Evolutionary conservation across 2,329 filamentous ascomycete species (phyloP).

Genomic region (Tolypocladium paradoxum): DNA sequence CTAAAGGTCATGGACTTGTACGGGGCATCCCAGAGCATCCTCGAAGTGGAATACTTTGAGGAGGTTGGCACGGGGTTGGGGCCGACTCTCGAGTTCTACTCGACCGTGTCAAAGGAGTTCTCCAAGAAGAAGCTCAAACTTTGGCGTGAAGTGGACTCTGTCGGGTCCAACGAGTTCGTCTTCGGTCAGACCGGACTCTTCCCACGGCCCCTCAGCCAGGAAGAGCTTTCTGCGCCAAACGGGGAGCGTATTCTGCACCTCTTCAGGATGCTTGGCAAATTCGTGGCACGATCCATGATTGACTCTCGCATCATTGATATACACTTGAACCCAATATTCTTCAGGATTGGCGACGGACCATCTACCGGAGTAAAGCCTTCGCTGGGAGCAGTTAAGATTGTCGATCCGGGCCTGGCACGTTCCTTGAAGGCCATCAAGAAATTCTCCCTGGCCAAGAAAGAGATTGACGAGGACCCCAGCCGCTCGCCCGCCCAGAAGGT

Average conservation of each 20-base stretch:
- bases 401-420: constrained; percentile 76
- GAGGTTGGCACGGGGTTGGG: constrained; percentile 95
- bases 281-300: constrained; percentile 95
- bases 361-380: constrained; percentile 62
- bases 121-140: constrained; percentile 94
- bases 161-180: constrained; percentile 66
- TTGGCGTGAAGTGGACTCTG: constrained; percentile 83
- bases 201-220: constrained; percentile 77
- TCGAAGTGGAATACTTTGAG: constrained; percentile 98
- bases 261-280: constrained; percentile 92
- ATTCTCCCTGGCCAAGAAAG: constrained; percentile 73
- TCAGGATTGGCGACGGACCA: constrained; percentile 71
- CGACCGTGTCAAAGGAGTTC: constrained; percentile 92
- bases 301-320: constrained; percentile 97
- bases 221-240: constrained; percentile 61
- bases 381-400: constrained; percentile 76
- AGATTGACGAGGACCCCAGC: constrained; percentile 60
- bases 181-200: constrained; percentile 80
- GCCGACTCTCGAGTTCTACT: constrained; percentile 95
- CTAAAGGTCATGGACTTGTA: constrained; percentile 99
- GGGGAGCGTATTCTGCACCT: constrained; percentile 81
- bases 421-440: constrained; percentile 82
- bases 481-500: constrained; percentile 62
- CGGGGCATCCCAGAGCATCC: constrained; percentile 86
- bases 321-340: constrained; percentile 95